A percentile compares a stretch with the other conserved stretches of the same genome.
Evolutionary conservation across 1,284 basidiomycete genomes (phyloP).

Genomic region (Moesziomyces parantarcticus): DNA sequence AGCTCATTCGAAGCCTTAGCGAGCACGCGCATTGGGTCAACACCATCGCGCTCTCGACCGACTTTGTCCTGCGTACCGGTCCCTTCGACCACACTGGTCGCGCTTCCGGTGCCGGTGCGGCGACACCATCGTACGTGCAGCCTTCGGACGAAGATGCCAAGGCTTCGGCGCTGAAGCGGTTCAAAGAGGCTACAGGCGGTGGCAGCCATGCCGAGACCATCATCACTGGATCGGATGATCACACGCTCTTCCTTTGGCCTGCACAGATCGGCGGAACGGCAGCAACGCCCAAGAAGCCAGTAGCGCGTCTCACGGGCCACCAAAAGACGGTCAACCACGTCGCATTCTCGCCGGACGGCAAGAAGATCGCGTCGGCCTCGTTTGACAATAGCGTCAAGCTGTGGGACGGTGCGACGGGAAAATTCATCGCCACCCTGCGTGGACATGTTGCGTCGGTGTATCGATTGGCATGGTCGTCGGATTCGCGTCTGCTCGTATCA

Average conservation of each 20-base stretch:
- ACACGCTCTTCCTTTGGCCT: constrained; percentile 73
- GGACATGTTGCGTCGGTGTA: constrained; percentile 97
- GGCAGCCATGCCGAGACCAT: constrained; percentile 76
- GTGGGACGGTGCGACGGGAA: constrained; percentile 85
- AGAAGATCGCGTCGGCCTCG: constrained; percentile 88
- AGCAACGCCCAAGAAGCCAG: constrained; percentile 77
- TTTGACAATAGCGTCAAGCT: constrained; percentile 92
- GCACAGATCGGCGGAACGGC: constrained; percentile 51
- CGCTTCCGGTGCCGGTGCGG: constrained; percentile 6
- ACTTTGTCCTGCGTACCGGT: constrained; percentile 92
- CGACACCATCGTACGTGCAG: constrained; percentile 29
- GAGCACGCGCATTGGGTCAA: constrained; percentile 99
- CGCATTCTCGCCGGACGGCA: constrained; percentile 91
- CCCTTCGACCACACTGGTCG: constrained; percentile 84
- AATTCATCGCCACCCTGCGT: constrained; percentile 78
- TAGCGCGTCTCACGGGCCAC: constrained; percentile 90
- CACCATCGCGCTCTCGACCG: constrained; percentile 92
- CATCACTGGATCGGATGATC: constrained; percentile 92
- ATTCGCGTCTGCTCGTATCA: constrained; percentile 88
- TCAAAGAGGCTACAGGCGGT: constrained; percentile 80
- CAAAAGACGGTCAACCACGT: constrained; percentile 96
- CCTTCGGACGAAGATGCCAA: constrained; percentile 23
- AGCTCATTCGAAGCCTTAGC: constrained; percentile 77
- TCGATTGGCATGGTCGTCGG: constrained; percentile 91
- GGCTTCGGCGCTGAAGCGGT: constrained; percentile 70